Base-by-base conservation (phyloP, 2,329 filamentous ascomycete genomes). In the Aspergillus uvarum region DNA sequence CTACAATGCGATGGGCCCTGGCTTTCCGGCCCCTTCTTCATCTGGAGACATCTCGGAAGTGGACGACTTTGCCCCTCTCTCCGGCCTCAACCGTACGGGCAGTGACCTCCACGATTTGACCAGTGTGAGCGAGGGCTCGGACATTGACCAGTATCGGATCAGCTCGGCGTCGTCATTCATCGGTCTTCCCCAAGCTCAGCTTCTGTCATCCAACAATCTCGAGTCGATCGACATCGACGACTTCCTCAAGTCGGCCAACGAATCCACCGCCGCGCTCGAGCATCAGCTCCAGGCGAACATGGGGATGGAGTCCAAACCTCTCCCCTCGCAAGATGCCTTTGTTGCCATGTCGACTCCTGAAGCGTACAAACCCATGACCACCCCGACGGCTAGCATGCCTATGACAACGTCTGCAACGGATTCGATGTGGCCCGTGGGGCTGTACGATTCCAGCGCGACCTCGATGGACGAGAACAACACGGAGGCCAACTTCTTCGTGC, bases 1-100 rank as follows among this genome's bases (percentile, higher is more conserved):
- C 63, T 76, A 77, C 66, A 75, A 74, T 58, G 75, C 72, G 24
- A 73, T 77, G 54, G 72, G 67, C 16, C 73, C 74, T 24, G 72
- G 75, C 29, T 72, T 76, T 8, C 68, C 79, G 12, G 72, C 77
- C 1, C 77, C 75, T 11, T 80, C 79, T 8, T 81, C 80, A 3
- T 81, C 80, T 5, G 80, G 79, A n/a, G 80, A 81, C 51, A 71
- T 78, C 21, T 82, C 80, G 3, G 80, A 82, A 63, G 72, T 76
- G 12, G 80, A 81, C 31, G 80, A 82, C 49, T 78, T 74, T 54
- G 70, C 71, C 16, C 69, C 72, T 7, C 68, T 75, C 52, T 72
- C 71, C 16, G 71, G 67, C 22, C 59, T 75, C 31, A 70, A 67
- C 22, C 63, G 66, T 38, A 58, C 67, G 49, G 65, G 65, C 49